Percentiles rank a stretch among this genome's conserved stretches.
Evolutionary conservation across 495 filamentous ascomycete genomes (phyloP).

Genomic region (Emericellopsis terricola): DNA sequence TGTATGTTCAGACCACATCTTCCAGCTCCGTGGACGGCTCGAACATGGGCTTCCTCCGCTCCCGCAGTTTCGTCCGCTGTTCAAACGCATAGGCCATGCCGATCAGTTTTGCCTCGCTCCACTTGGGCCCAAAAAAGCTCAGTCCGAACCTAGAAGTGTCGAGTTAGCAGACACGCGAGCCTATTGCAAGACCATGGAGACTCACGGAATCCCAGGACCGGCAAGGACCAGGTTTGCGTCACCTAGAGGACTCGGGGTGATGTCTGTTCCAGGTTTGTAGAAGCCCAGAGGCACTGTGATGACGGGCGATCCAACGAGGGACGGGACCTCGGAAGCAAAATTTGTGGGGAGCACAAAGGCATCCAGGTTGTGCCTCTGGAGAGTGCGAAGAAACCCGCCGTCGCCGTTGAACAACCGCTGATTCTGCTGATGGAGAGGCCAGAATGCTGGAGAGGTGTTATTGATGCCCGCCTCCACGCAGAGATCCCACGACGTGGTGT

Average conservation of each 20-base stretch:
- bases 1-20: conserved; percentile 19
- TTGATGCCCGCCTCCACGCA: conserved; percentile 12
- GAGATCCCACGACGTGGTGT: conserved; percentile 19
- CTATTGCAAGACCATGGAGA: background rate
- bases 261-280: background rate
- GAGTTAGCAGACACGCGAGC: conserved; percentile 1
- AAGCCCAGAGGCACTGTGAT: conserved; percentile 27
- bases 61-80: conserved; percentile 36
- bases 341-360: conserved; percentile 23
- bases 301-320: conserved; percentile 17
- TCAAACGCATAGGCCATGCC: conserved; percentile 53
- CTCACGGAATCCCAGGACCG: background rate
- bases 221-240: conserved; percentile 2
- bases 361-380: conserved; percentile 19
- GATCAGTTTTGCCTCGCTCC: conserved; percentile 35
- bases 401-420: too few relatives aligned
- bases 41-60: conserved; percentile 27
- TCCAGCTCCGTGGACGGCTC: conserved; percentile 27
- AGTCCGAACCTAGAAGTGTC: too few relatives aligned
- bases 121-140: conserved; percentile 35
- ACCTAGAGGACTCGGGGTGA: background rate
- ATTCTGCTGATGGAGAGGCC: too few relatives aligned
- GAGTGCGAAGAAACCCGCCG: conserved; percentile 12
- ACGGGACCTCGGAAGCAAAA: conserved; percentile 8
- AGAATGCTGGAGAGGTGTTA: conserved; percentile 25